phyloP scores from a whole-genome alignment of 805 yeast species.

The Debaryomyces tyrocola region DNA sequence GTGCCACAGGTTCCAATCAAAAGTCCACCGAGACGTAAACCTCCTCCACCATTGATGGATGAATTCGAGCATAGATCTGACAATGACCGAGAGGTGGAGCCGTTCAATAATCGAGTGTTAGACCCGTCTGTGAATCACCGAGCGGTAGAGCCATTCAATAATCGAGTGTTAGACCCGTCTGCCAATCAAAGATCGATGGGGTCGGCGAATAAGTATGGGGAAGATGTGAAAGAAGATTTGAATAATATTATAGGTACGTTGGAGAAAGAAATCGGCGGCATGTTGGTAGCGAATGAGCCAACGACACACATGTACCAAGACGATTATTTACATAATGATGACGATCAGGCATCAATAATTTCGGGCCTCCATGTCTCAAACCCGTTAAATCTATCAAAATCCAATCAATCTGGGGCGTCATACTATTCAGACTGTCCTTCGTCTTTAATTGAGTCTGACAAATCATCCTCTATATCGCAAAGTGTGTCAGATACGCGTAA shows the following conservation, averaged over 20 bases:
- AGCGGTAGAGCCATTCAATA: background rate
- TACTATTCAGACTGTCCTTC: too few species aligned
- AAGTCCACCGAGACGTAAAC: conserved; percentile 5
- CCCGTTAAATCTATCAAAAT: too few species aligned
- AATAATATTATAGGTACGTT: conserved; percentile 23
- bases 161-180: background rate
- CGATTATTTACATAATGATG: too few species aligned
- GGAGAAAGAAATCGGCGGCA: conserved; percentile 22
- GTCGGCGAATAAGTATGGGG: background rate
- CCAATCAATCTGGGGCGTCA: too few species aligned
- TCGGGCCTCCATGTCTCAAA: too few species aligned
- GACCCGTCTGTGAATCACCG: background rate
- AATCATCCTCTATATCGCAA: too few species aligned
- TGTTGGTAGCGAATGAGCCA: background rate
- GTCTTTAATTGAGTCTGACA: too few species aligned
- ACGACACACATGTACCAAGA: too few species aligned
- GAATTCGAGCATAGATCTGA: background rate
- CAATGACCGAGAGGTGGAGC: background rate
- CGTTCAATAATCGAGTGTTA: background rate
- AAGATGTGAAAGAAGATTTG: conserved; percentile 6
- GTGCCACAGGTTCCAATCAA: background rate
- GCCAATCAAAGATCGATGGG: background rate
- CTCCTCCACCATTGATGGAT: conserved; percentile 8
- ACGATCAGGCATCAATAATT: too few species aligned
- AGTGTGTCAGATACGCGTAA: too few species aligned